Conservation (phyloP, 31 red algal species). For the Bonnemaisonia californica region DNA sequence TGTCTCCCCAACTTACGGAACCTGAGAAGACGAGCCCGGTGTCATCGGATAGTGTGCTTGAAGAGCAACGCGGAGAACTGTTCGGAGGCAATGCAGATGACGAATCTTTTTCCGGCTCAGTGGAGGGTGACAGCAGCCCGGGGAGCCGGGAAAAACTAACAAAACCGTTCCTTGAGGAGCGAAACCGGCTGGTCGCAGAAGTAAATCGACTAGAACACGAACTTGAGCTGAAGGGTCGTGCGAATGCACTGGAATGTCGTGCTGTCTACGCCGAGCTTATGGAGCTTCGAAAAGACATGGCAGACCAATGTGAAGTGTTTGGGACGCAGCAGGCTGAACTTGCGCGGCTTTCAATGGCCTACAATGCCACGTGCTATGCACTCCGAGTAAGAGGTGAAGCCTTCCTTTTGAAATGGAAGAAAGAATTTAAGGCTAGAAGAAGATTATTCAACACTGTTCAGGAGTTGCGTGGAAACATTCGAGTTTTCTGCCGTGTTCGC, state of each 20-base stretch:
- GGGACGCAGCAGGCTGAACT: constrained; percentile 54
- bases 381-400: constrained; percentile 36
- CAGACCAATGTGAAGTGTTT: constrained; percentile 51
- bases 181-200: not conserved
- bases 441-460: constrained; percentile 82
- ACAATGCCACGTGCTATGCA: constrained; percentile 13
- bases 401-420: constrained; percentile 37
- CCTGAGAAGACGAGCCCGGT: constrained; percentile 57
- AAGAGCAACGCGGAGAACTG: not conserved
- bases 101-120: not conserved
- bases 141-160: not conserved
- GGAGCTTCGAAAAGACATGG: constrained; percentile 40
- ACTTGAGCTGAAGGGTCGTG: not conserved
- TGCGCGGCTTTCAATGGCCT: constrained; percentile 47
- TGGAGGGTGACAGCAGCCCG: not conserved
- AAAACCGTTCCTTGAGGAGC: not conserved
- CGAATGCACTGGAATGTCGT: not conserved
- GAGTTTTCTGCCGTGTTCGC: constrained; percentile 97
- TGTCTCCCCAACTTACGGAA: constrained; percentile 13
- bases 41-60: constrained; percentile 41
- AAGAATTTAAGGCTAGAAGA: constrained; percentile 67
- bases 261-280: constrained; percentile 19
- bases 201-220: not conserved
- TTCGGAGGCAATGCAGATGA: not conserved
- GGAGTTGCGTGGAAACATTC: constrained; percentile 94